Percentiles rank a stretch among this genome's conserved stretches.
phyloP scores from a whole-genome alignment of 306 rosid species.

The Acmispon strigosus region DNA sequence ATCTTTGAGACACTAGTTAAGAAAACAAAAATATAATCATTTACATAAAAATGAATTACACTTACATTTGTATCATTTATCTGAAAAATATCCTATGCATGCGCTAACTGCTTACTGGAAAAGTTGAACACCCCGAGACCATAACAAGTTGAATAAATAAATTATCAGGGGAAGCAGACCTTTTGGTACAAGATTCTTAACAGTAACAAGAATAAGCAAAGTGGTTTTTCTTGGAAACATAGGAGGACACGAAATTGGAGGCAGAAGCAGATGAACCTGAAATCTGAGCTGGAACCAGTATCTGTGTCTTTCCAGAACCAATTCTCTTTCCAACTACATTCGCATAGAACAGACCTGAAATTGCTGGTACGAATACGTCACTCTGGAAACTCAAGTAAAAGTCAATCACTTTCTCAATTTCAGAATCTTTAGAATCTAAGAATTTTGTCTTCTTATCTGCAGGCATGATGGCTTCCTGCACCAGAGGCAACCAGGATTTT shows the following conservation, averaged over 20 bases:
- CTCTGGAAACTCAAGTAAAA: conserved; percentile 58
- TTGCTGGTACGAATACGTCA: conserved; percentile 72
- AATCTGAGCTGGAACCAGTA: conserved; percentile 60
- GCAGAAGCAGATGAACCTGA: conserved; percentile 40
- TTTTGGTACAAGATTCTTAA: neutral
- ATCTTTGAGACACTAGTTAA: too few species aligned
- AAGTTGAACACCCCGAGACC: neutral
- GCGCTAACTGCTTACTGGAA: too few species aligned
- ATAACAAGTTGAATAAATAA: conserved; percentile 3
- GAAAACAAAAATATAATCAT: too few species aligned
- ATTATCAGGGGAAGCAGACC: too few species aligned
- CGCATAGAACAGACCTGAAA: conserved; percentile 73
- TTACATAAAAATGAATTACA: too few species aligned
- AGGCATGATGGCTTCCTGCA: conserved; percentile 76
- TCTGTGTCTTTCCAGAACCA: conserved; percentile 59
- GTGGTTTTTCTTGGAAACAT: conserved; percentile 70
- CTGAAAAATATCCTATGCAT: too few species aligned
- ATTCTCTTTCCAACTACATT: conserved; percentile 83
- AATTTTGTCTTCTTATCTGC: conserved; percentile 64
- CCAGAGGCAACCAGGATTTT: neutral
- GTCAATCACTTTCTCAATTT: conserved; percentile 64
- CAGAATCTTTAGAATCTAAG: conserved; percentile 49
- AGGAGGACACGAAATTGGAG: conserved; percentile 50
- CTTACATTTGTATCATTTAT: too few species aligned
- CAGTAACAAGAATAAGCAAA: conserved; percentile 75